Evolutionary conservation across 2,329 filamentous ascomycete genomes (phyloP), one percentile per base, ranked within the genome.

Genomic region (Penicillium sp.): DNA sequence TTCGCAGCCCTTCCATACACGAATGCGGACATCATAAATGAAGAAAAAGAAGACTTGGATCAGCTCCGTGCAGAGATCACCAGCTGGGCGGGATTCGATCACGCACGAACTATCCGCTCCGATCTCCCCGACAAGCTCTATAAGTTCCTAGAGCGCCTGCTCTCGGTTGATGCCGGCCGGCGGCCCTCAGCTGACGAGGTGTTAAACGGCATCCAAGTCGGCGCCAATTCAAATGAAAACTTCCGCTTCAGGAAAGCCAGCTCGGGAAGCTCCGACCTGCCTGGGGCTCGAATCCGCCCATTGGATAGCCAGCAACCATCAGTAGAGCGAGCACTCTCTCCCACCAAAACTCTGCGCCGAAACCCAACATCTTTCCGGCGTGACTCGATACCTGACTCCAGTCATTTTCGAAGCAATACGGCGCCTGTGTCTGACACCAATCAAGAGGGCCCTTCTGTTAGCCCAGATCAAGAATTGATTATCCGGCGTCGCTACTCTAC

Each of bases 31-130:
- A 82, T 88, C 4, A 81, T 95, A 23, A 86, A 96, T 58, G 93
- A 97, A 72, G 93, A 97, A 69, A 87, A 91, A 54, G 94, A 99
- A 71, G 92, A 97, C 63, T 81, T 97, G 5, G 92, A 97, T 65
- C 80, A 87, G 63, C 81, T 99, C 31, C 86, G 92, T 41, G 88
- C 82, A 3, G 94, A 99, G 73, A 97, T 99, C 55, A 86, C 86
- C 11, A 81, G 83, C 34, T 99, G 94, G 94, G 80, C 86, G 53
- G 94, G 94, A 0, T 96, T 97, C 65, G 85, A 91, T 60, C 88
- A 91, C 58, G 88, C 90, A 64, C 82, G 86, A 34, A 82, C 87
- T 36, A 83, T 88, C 61, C 84, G 93, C 2, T 86, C 89, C 0
- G 94, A 97, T 66, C 79, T 99, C 0, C 94, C 94, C 0, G 83